Base-by-base conservation (phyloP, 257 asterid species). In the Anisodus acutangulus region DNA sequence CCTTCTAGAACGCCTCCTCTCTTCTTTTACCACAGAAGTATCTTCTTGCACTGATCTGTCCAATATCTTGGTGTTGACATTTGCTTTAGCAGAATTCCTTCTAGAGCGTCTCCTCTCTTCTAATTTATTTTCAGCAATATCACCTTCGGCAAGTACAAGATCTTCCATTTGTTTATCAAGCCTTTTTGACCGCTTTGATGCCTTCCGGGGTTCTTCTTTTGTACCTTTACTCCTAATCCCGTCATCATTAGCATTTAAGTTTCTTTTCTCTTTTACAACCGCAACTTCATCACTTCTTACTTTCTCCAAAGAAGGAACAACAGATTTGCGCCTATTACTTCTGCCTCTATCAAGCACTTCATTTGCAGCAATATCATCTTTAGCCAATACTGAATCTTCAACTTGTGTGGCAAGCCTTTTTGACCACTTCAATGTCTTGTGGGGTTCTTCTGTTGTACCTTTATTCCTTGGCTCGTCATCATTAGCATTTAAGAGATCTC, bases 141-240 rank as follows among this genome's bases (percentile, higher is more conserved):
- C 84, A 63, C 12, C 79, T 41, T 17, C 39, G 15, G 60, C 37
- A 35, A 47, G 22, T 49, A 74, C 82, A 55, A 86, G 84, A 47
- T 74, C 83, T 37, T 64, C 88, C 70, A 51, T 84, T 85, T 49
- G 39, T 49, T 35, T 78, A 8, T 19, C 84, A 54, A 86, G 89
- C 88, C 93, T 83, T 37, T 82, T 89, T 8, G 94, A 86, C 84
- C 93, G 78, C 86, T 88, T 87, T 6, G 80, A 79, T 60, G 49
- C 79, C 83, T 81, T 84, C 80, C 85, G 86, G 37, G 83, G 83
- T 82, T 84, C 85, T 69, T 76, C 81, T 39, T 37, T 31, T 55
- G 64, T 81, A 60, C 37, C 45, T 68, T 81, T 78, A 59, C 4
- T 71, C 58, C 54, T 82, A 53, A 82, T 79, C 31, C 45, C 89